phyloP scores from a whole-genome alignment of 2,329 filamentous ascomycete species.

The Diaporthe sp. region DNA sequence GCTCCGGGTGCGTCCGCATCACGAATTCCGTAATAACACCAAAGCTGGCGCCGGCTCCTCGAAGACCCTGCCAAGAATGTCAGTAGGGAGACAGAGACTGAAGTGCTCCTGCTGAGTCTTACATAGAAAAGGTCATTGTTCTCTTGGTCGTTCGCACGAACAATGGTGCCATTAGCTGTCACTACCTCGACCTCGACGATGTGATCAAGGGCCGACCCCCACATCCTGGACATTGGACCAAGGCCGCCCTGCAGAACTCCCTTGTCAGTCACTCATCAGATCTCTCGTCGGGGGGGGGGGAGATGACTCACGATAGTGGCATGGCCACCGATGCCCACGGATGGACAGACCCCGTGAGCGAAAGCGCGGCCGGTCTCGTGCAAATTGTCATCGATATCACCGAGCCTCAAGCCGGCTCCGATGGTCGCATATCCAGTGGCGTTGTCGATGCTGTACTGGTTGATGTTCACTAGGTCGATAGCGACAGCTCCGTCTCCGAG shows the following conservation, averaged over 20 bases:
- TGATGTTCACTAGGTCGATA: conserved; percentile 67
- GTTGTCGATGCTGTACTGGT: conserved; percentile 66
- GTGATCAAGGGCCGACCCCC: conserved; percentile 69
- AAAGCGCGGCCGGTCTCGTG: conserved; percentile 69
- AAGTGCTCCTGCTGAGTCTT: conserved; percentile 41
- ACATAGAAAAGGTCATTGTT: conserved; percentile 70
- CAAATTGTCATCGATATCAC: conserved; percentile 64
- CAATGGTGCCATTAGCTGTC: conserved; percentile 66
- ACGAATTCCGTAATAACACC: conserved; percentile 71
- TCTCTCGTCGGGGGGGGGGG: too few relatives aligned
- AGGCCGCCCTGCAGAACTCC: conserved; percentile 62
- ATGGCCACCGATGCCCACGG: conserved; percentile 71
- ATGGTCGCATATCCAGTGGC: conserved; percentile 67
- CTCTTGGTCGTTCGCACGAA: conserved; percentile 59
- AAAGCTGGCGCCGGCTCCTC: conserved; percentile 69
- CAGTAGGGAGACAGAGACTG: not conserved
- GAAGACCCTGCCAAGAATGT: conserved; percentile 56
- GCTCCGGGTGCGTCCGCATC: conserved; percentile 68
- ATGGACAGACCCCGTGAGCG: conserved; percentile 71
- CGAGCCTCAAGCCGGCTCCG: conserved; percentile 66
- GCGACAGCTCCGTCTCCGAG: conserved; percentile 60
- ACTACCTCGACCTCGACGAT: conserved; percentile 69
- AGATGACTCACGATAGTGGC: conserved; percentile 61
- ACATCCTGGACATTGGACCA: conserved; percentile 71
- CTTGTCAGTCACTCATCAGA: not conserved